phyloP scores from a whole-genome alignment of 441 rosid species.

The Populus hybrid region DNA sequence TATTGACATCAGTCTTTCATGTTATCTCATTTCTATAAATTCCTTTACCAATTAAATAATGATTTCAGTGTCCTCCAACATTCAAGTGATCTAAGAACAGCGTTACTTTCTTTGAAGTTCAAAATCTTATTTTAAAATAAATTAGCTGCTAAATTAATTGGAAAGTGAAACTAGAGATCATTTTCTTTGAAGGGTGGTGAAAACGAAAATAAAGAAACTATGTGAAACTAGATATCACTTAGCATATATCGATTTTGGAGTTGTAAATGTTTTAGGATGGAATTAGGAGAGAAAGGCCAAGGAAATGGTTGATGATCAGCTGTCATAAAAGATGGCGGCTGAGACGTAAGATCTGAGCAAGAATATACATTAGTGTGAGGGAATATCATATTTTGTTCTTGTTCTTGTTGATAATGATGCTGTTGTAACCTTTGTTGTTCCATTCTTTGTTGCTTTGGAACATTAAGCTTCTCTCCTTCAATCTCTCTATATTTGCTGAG shows the following conservation, averaged over 20 bases:
- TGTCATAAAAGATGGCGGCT: constrained; percentile 36
- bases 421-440: constrained; percentile 29
- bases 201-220: too few relatives aligned
- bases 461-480: constrained; percentile 66
- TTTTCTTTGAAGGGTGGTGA: too few relatives aligned
- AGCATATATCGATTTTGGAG: constrained; percentile 45
- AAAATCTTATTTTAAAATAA: too few relatives aligned
- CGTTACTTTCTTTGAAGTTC: too few relatives aligned
- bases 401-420: constrained; percentile 26
- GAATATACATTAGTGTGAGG: constrained; percentile 43
- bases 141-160: too few relatives aligned
- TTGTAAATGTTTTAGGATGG: constrained; percentile 53
- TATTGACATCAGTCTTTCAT: too few relatives aligned
- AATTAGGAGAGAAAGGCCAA: constrained; percentile 46
- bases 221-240: too few relatives aligned
- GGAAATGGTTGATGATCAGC: constrained; percentile 45
- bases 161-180: too few relatives aligned
- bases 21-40: too few relatives aligned
- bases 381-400: constrained; percentile 24
- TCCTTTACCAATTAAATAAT: too few relatives aligned
- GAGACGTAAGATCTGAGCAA: constrained; percentile 37
- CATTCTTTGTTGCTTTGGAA: constrained; percentile 56
- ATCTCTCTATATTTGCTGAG: constrained; percentile 42
- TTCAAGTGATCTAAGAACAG: too few relatives aligned
- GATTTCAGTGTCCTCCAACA: too few relatives aligned